Base-by-base conservation (phyloP, 164 flowering plant species). In the Brasenia schreberi region DNA sequence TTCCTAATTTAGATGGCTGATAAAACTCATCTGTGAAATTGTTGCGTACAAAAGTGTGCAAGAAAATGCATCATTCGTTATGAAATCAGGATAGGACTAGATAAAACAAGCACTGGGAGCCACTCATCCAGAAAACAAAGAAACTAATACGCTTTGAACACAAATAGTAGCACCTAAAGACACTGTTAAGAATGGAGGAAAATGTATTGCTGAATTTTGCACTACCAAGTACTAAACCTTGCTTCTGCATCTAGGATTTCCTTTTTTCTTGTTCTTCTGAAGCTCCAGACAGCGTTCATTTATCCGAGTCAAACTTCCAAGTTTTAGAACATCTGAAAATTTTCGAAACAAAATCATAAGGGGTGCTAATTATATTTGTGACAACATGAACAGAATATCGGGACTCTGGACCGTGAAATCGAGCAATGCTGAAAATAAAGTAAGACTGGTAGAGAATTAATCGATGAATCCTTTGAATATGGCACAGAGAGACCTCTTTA, bases 251-350 rank as follows among this genome's bases (percentile, higher is more conserved):
- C 85, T 90, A 44, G 94, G 79, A 45, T 67, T 74, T 64, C 70
- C 81, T 58, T 74, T 70, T 61, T 80, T 88, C 81, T 82, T 88
- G 33, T 76, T 85, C 77, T 79, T 84, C 72, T 90, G 97, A 74
- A 95, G 92, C 74, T 92, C 96, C 84, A 90, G 83, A 76, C 99
- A 95, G 52, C 78, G 77, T 67, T 92, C 99, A 64, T 85, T 90
- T 27, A 95, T 90, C 61, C 77, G 82, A 61, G 77, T 73, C 10
- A 86, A 65, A 71, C 68, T 87, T 62, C 86, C 86, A 27, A 95
- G 85, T 76, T 74, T 88, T 70, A 83, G 59, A 62, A 89, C 96
- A 71, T 94, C 98, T 91, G 78, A 44, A 72, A 70, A 18, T 43
- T 66, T 62, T 43, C 7, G 64, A 60, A 44, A 44, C 53, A 5